Evolutionary conservation across 169 alveolate species (phyloP), one percentile per base, ranked within the genome.

Genomic region (Haemoproteus tartakovskyi): DNA sequence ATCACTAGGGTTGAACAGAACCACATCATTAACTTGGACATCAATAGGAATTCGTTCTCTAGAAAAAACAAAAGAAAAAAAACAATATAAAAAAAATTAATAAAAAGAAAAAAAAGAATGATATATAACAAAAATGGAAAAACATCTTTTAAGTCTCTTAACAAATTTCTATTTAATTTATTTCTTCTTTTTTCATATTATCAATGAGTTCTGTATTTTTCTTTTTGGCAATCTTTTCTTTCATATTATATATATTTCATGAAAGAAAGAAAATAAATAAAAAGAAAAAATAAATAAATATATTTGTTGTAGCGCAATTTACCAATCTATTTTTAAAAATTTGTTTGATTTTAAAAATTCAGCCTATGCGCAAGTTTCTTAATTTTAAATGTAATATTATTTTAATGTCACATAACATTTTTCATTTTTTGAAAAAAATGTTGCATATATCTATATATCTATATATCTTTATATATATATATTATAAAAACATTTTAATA

Each of bases 361-460:
- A 64, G 81, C 81, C 81, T 51, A 21, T 64, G 19, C 14, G 81
- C 81, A 48, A n/a, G n/a, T n/a, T n/a, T n/a, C n/a, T n/a, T n/a
- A n/a, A n/a, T n/a, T n/a, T n/a, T n/a, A n/a, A n/a, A n/a, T n/a
- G n/a, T n/a, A n/a, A n/a, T n/a, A n/a, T n/a, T n/a, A n/a, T n/a
- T n/a, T n/a, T n/a, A n/a, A n/a, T n/a, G n/a, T n/a, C n/a, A n/a
- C n/a, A n/a, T n/a, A n/a, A n/a, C n/a, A n/a, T n/a, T n/a, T n/a
- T n/a, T n/a, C n/a, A n/a, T n/a, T n/a, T n/a, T n/a, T n/a, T n/a
- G n/a, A n/a, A n/a, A n/a, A n/a, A n/a, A n/a, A n/a, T n/a, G n/a
- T n/a, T n/a, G n/a, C n/a, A n/a, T n/a, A n/a, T n/a, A n/a, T n/a
- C n/a, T n/a, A n/a, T n/a, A n/a, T n/a, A n/a, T n/a, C n/a, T n/a